Base-by-base conservation (phyloP, 352 stramenopile species). In the Globisporangium recalcitrans region DNA sequence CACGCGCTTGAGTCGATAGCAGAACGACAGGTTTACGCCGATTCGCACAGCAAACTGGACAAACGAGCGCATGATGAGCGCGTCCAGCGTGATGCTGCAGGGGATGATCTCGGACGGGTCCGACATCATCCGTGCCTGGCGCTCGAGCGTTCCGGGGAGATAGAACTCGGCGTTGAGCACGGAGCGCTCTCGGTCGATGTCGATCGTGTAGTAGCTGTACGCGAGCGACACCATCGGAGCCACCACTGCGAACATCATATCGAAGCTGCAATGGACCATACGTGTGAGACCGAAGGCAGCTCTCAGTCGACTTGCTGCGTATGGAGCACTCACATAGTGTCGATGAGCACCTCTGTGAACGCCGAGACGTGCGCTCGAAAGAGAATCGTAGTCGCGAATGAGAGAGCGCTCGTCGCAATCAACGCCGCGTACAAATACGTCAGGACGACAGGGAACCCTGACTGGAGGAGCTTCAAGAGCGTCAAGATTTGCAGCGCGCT, bases 261-360 rank as follows among this genome's bases (percentile, higher is more conserved):
- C 73, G 22, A 79, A 79, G 7, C 73, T 81, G 44, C 14, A n/a
- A 16, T 16, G 8, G 26, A 4, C 19, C n/a, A n/a, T n/a, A n/a
- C n/a, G n/a, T n/a, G n/a, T n/a, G n/a, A n/a, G n/a, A n/a, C n/a
- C n/a, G n/a, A n/a, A n/a, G n/a, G n/a, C n/a, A n/a, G n/a, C n/a
- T n/a, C n/a, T n/a, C n/a, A n/a, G n/a, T n/a, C n/a, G n/a, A n/a
- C n/a, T n/a, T n/a, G n/a, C n/a, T n/a, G n/a, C n/a, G n/a, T n/a
- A n/a, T n/a, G n/a, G n/a, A n/a, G n/a, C 5, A 62, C 73, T 58
- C 73, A 81, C 73, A 69, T 46, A 4, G 63, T 64, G 36, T 81
- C 71, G 13, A 75, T 19, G 10, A 81, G 29, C 10, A 78, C 68
- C 26, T 78, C 71, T 8, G 47, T 46, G 32, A 77, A 60, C 1